Base-by-base conservation (phyloP, 2,329 filamentous ascomycete species). In the Xylariales sp. region DNA sequence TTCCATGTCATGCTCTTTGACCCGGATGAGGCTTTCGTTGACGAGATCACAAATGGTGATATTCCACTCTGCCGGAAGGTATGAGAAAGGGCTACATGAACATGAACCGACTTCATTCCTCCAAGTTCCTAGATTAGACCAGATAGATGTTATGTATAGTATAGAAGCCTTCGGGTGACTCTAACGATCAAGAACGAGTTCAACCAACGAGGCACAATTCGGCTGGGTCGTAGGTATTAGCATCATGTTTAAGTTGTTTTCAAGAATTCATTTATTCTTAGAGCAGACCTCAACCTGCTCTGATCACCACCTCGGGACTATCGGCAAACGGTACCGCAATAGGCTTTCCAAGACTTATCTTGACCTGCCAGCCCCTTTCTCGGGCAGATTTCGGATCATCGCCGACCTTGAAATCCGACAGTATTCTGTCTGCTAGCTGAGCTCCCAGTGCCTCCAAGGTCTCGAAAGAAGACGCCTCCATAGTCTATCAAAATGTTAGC, bases 1-100 rank as follows among this genome's bases (percentile, higher is more conserved):
- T 93, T 97, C 57, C 91, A 97, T 62, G 84, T 96, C 56, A 89
- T 96, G 88, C 69, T 96, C 40, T 86, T 83, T 60, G 73, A 87
- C 51, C 83, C 89, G 1, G 82, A 91, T 52, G 69, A 71, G 28
- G 72, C 69, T 3, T 88, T 94, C 51, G 64, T 95, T 33, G 66
- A 69, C 38, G 67, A 79, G 42, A 73, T 95, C 46, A 95, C 88
- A 5, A 68, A 78, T 27, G 84, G 82, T 10, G 88, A 95, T 65
- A 69, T 84, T 32, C 81, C 87, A 2, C 70, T 86, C 56, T 73
- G 72, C 48, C 66, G 70, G 44, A 74, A 69, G 46, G 49, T 59
- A 29, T 56, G 38, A 48, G 9, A n/a, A 8, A 19, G 4, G 7
- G n/a, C n/a, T n/a, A n/a, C n/a, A 36, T 15, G 24, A 8, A 8